Evolutionary conservation across 2,329 filamentous ascomycete genomes (phyloP), one percentile per base, ranked within the genome.

Genomic region (Nemania diffusa): DNA sequence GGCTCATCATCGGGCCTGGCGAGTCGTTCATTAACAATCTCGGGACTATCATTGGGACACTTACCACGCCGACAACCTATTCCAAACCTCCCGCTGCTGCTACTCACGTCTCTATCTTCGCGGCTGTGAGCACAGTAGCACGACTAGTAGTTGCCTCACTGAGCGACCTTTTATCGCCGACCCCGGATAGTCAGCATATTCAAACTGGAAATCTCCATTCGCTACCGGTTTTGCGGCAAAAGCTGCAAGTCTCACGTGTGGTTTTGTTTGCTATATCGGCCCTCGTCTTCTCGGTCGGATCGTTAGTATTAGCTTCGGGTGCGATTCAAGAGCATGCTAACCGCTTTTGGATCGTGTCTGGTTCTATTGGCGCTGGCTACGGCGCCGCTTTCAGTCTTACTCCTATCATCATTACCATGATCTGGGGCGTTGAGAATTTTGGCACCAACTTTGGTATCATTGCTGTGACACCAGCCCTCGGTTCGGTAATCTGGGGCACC

Each of bases 391-490:
- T 98, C 82, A 92, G 89, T 55, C 86, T 98, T 5, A 92, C 92
- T 0, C 96, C 96, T 1, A 94, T 98, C 71, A 92, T 98, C 64
- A 91, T 97, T 73, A 93, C 91, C n/a, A 94, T 97, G 9, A 95
- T 99, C 52, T 99, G 96, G 96, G 96, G 96, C 27, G 94, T 97
- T 0, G 94, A 98, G 82, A 99, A 98, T 78, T 98, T 99, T 77
- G 96, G 93, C 65, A 99, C 96, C 0, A 98, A 99, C 75, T 99
- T 95, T 90, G 96, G 96, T 9, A 94, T 98, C 68, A 90, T 98
- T 7, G 94, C 94, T 48, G 96, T 97, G 84, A 90, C 95, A 64
- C 96, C 96, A 2, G 96, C 96, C 0, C 81, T 92, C 0, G 96
- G 95, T 0, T 94, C 95, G 0, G 93, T 93, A 0, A 85, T 97